Evolutionary conservation across 352 stramenopile genomes (phyloP).

Genomic region (Pythium folliculosum): DNA sequence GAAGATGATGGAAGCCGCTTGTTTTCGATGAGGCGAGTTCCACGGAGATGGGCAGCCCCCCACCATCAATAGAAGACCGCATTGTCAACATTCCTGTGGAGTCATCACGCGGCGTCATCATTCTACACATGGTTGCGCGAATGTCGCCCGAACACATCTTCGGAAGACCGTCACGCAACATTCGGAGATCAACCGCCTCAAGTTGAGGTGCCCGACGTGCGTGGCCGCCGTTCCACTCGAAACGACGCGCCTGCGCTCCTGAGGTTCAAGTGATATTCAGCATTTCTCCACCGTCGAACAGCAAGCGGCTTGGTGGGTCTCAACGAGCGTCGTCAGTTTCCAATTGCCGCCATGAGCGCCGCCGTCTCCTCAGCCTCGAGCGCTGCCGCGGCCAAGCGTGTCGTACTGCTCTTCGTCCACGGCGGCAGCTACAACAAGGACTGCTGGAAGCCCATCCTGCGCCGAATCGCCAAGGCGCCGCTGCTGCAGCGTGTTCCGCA

Average conservation of each 20-base stretch:
- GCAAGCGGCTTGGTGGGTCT: neutral
- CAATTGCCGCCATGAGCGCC: neutral
- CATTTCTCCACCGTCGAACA: neutral
- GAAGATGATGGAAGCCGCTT: neutral
- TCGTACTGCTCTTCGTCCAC: constrained; percentile 46
- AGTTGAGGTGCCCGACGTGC: neutral
- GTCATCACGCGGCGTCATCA: constrained; percentile 9
- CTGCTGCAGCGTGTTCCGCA: constrained; percentile 28
- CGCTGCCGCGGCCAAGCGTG: constrained; percentile 1
- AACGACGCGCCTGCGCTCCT: neutral
- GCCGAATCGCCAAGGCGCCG: constrained; percentile 28
- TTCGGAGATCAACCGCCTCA: neutral
- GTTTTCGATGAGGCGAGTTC: no score
- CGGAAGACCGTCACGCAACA: neutral
- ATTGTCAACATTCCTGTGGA: neutral
- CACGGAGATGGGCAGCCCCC: no score
- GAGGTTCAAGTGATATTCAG: neutral
- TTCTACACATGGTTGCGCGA: neutral
- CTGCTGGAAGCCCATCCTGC: constrained; percentile 43
- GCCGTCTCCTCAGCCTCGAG: neutral
- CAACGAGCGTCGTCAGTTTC: neutral
- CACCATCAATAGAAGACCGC: constrained; percentile 7
- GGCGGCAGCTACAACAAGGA: constrained; percentile 44
- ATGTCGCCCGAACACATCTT: constrained; percentile 1
- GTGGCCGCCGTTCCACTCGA: neutral